Conservation (phyloP, 495 filamentous ascomycete species). For the Aspergillus coremiiformis region DNA sequence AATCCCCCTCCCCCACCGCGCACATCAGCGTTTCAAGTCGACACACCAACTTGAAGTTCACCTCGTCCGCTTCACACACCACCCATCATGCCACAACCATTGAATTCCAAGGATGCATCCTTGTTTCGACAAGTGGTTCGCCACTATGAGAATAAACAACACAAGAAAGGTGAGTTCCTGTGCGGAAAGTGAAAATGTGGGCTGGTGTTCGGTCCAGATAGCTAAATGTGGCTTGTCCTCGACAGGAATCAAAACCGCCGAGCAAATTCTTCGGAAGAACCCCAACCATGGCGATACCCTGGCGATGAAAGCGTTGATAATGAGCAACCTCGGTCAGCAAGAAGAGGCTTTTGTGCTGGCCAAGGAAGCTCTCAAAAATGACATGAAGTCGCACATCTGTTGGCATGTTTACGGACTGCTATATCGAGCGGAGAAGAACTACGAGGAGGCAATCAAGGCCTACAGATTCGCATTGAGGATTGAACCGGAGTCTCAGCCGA, state of each 20-base stretch:
- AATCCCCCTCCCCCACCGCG: conserved; percentile 26
- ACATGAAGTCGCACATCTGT: conserved; percentile 98
- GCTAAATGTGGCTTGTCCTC: conserved; percentile 13
- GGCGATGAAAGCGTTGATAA: conserved; percentile 97
- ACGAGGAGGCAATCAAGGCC: conserved; percentile 96
- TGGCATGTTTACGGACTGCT: conserved; percentile 99
- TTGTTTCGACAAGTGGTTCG: conserved; percentile 92
- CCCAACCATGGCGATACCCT: conserved; percentile 96
- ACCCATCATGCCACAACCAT: conserved; percentile 66
- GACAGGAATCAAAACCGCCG: conserved; percentile 77
- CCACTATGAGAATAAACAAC: conserved; percentile 95
- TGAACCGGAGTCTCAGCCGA: conserved; percentile 88
- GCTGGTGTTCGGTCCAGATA: conserved; percentile 8
- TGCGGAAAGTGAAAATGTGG: conserved; percentile 2
- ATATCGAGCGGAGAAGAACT: conserved; percentile 89
- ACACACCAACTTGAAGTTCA: conserved; percentile 25
- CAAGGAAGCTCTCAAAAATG: conserved; percentile 81
- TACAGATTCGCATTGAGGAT: conserved; percentile 91
- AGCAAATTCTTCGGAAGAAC: conserved; percentile 88
- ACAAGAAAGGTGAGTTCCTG: conserved; percentile 69
- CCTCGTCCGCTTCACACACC: conserved; percentile 22
- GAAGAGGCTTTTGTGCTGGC: conserved; percentile 91
- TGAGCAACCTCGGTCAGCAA: conserved; percentile 80
- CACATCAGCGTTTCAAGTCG: conserved; percentile 33
- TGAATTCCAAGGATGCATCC: conserved; percentile 82